Base-by-base conservation (phyloP, 2,329 filamentous ascomycete species). In the Sphaerulina populicola region DNA sequence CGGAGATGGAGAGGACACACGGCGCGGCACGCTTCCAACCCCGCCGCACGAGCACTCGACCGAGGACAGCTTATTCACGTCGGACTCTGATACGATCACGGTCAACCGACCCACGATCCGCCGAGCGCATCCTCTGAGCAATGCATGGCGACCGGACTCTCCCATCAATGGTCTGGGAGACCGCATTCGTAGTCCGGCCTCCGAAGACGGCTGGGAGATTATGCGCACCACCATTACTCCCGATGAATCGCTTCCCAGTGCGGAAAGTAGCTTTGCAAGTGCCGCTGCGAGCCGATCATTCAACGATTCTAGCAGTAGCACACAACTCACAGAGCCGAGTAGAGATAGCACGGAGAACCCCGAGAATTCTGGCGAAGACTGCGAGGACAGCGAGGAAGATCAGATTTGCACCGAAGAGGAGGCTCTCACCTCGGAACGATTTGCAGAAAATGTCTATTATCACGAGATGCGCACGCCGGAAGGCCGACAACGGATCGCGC, bases 251-350 rank as follows among this genome's bases (percentile, higher is more conserved):
- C 78, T 87, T 2, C 88, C 89, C 0, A 94, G 86, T 60, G 79
- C 81, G 1, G 81, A 86, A 29, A 90, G 88, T 1, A 95, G 89
- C 0, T 95, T 95, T 66, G 79, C 83, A 0, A 90, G 86, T 8
- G 76, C 76, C 1, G 72, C 73, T n/a, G 72, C 77, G 3, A 74
- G 75, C 36, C 73, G 73, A 10, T 77, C 77, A 0, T 74, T 74
- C 59, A 56, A 55, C 48, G 68, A 68, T 9, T 59, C 57, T 11
- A 59, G 49, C 45, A 48, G 53, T 31, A 61, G 62, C 36, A 64
- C 63, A 11, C 50, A 55, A 15, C 73, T 75, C 18, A 62, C 57
- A 0, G 61, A 62, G 9, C 57, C 60, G 5, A 59, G 62, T 11
- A 58, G 58, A 18, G 54, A 46, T 4, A 56, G 70, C 31, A 35